phyloP scores from a whole-genome alignment of 805 yeast species.

The Candida nanaspora region DNA sequence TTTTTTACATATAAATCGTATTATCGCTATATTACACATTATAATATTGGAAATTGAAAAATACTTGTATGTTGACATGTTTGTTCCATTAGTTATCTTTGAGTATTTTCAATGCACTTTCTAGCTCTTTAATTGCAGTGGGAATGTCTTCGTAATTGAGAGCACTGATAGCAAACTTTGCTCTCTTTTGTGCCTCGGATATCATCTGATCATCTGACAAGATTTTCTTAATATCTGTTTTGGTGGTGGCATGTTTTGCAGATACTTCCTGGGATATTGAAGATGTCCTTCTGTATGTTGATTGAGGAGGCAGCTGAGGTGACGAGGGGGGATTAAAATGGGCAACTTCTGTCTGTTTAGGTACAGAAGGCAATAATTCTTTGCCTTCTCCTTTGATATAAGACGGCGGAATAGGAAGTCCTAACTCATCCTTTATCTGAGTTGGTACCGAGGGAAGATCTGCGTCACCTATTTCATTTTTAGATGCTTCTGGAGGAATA shows the following conservation, averaged over 20 bases:
- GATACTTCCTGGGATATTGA: neutral
- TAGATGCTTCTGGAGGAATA: neutral
- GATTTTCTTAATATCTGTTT: conserved; percentile 39
- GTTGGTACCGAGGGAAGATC: neutral
- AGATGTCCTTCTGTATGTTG: conserved; percentile 1
- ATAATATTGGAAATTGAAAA: no score
- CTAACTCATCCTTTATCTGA: conserved; percentile 1
- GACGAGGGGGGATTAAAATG: conserved; percentile 9
- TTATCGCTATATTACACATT: no score
- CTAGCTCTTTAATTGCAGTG: conserved; percentile 60
- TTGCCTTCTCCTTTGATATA: conserved; percentile 1
- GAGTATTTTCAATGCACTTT: conserved; percentile 43
- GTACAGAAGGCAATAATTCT: neutral
- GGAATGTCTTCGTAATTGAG: conserved; percentile 66
- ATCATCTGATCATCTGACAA: conserved; percentile 50
- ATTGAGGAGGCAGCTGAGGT: conserved; percentile 6
- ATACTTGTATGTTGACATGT: no score
- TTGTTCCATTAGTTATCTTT: conserved; percentile 13
- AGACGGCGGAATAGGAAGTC: conserved; percentile 15
- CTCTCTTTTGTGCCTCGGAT: conserved; percentile 55
- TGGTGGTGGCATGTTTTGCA: conserved; percentile 7
- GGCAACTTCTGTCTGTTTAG: conserved; percentile 3
- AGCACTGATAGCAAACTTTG: conserved; percentile 74
- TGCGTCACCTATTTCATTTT: neutral
- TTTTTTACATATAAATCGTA: no score